phyloP scores from a whole-genome alignment of 495 filamentous ascomycete genomes.

The Echria macrotheca region DNA sequence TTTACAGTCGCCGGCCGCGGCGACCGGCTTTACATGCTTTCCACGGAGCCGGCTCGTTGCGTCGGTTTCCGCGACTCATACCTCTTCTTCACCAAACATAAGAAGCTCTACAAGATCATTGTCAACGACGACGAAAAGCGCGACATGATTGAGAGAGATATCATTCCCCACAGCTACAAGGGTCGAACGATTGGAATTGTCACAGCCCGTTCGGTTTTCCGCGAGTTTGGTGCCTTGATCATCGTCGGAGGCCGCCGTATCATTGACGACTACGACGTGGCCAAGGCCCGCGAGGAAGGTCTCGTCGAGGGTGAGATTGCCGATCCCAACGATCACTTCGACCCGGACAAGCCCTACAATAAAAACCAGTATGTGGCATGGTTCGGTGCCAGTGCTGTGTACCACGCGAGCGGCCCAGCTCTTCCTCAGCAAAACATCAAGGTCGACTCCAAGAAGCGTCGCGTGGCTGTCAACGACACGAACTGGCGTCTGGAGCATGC shows the following conservation, averaged over 20 bases:
- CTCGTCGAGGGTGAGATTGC: slow-evolving; percentile 86
- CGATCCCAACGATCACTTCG: slow-evolving; percentile 75
- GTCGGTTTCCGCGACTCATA: slow-evolving; percentile 97
- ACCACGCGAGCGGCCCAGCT: slow-evolving; percentile 75
- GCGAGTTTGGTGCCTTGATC: slow-evolving; percentile 92
- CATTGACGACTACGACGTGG: slow-evolving; percentile 83
- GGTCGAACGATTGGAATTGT: slow-evolving; percentile 96
- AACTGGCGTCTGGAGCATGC: slow-evolving; percentile 98
- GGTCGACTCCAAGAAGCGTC: slow-evolving; percentile 67
- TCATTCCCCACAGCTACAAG: slow-evolving; percentile 97
- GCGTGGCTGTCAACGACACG: slow-evolving; percentile 83
- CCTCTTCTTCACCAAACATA: slow-evolving; percentile 96
- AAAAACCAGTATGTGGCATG: slow-evolving; percentile 96
- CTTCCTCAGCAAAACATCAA: slow-evolving; percentile 74
- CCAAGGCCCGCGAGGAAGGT: slow-evolving; percentile 69
- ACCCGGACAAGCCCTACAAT: slow-evolving; percentile 73
- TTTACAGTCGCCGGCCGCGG: slow-evolving; percentile 82
- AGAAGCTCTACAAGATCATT: slow-evolving; percentile 91
- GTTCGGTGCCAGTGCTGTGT: slow-evolving; percentile 93
- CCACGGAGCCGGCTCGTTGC: slow-evolving; percentile 91
- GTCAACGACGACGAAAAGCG: slow-evolving; percentile 88
- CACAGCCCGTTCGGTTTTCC: slow-evolving; percentile 91
- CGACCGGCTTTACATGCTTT: slow-evolving; percentile 93
- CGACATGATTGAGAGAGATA: slow-evolving; percentile 85
- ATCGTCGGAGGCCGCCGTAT: slow-evolving; percentile 84